Evolutionary conservation across 2,329 filamentous ascomycete genomes (phyloP), one percentile per base, ranked within the genome.

Genomic region (Xylaria sp.): DNA sequence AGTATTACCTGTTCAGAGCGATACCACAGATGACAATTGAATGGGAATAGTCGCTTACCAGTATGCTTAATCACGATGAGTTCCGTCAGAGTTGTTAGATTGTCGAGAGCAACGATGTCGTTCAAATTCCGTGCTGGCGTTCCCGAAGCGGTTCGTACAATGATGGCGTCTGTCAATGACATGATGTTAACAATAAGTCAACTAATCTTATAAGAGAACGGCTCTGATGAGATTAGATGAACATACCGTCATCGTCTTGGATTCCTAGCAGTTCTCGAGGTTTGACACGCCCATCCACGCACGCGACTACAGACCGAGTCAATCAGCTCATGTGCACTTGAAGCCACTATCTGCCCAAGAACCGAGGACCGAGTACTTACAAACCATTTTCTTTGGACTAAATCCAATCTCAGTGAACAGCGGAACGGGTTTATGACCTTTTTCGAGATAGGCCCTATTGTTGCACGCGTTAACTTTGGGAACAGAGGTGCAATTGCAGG

Each of bases 21-120:
- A 8, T 28, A 18, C 15, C 41, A 15, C 18, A 57, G 7, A 41
- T 7, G 3, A 25, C 20, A 13, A 3, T 3, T 7, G 5, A 20
- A 57, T 15, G 28, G 2, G 3, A 18, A 12, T 1, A 43, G n/a
- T 31, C 12, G 1, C 33, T 31, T 52, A 64, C 62, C 64, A 8
- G 64, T 67, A 46, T 67, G 64, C 20, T 67, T 67, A 25, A 67
- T 55, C 1, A 67, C 64, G 20, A 62, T 67, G 3, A 67, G 28
- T 49, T 67, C 64, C 3, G 57, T 67, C 23, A 67, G 36, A 1
- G 28, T 49, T 5, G 55, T 48, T 9, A 67, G 41, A 1, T 62
- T 57, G 12, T 67, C 64, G 13, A 67, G 57, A 3, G 64, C 64
- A 15, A 39, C 58, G 13, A 67, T 62, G 33, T 67, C 64, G 4